Base-by-base conservation (phyloP, 2,329 filamentous ascomycete species). In the Lachnum nothofagi region DNA sequence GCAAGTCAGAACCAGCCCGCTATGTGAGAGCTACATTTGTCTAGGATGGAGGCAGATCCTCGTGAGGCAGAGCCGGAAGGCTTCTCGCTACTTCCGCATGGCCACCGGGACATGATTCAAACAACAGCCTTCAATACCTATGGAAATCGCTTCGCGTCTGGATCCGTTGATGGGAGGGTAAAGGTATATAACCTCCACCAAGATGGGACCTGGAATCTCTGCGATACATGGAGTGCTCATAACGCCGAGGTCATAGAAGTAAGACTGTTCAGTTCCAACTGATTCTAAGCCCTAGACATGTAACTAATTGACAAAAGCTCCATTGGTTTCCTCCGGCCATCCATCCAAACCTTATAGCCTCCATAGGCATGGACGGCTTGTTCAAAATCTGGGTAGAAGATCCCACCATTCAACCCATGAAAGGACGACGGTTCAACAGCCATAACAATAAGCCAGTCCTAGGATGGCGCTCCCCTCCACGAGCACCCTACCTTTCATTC, bases 301-400 rank as follows among this genome's bases (percentile, higher is more conserved):
- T 14, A 19, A 24, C 41, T 51, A 40, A 53, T 45, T 53, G 54
- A 55, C 50, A 31, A 42, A 63, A 91, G 88, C 83, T 95, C 46
- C 88, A 93, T 75, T 97, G 91, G 91, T 87, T 95, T 49, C 88
- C 90, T 1, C 87, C 90, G 0, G 91, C 88, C 55, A 83, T 93
- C 51, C 93, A 93, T 58, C 89, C 81, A 31, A 83, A 93, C 64
- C 80, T 95, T 60, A 75, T 97, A 59, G 91, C 85, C 48, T 95
- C 87, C 46, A 86, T 96, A 51, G 89, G 88, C 54, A 86, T 91
- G 62, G 91, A 96, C 62, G 88, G 91, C 62, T 84, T 85, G 67
- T 89, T 94, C 73, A 88, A 90, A 65, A 77, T 97, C 56, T 97
- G 91, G 91, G 85, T 87, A 52, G 91, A 96, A 70, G 89, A 96